Evolutionary conservation across 768 basidiomycete genomes (phyloP).

Genomic region (Phylloporus rhodoxanthus): DNA sequence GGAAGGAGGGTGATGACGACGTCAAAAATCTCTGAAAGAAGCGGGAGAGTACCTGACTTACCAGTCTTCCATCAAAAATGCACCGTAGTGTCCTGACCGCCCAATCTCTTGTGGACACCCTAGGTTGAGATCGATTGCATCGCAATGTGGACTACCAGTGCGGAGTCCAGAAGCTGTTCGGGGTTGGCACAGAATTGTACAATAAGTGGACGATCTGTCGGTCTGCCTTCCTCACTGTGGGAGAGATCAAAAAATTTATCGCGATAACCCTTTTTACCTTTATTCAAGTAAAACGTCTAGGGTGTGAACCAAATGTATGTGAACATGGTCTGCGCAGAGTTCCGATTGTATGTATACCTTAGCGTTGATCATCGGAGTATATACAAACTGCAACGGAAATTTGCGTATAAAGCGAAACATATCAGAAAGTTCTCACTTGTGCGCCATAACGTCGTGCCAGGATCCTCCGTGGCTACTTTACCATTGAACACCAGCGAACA

Average conservation of each 20-base stretch:
- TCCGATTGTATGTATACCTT: conserved; percentile 52
- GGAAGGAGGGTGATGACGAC: neutral
- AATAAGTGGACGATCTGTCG: conserved; percentile 74
- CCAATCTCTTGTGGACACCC: conserved; percentile 97
- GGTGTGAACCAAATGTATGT: neutral
- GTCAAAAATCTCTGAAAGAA: neutral
- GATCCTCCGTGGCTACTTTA: conserved; percentile 79
- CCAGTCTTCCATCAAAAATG: conserved; percentile 95
- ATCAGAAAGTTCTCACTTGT: conserved; percentile 43
- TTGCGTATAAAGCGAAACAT: too few relatives aligned
- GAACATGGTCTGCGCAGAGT: neutral
- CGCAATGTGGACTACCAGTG: conserved; percentile 78
- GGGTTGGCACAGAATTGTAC: conserved; percentile 92
- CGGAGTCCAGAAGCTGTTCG: conserved; percentile 69
- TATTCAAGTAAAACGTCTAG: conserved; percentile 58
- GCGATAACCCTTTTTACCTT: conserved; percentile 41
- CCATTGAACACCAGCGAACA: neutral
- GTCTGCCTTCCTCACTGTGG: conserved; percentile 76
- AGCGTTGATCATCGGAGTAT: conserved; percentile 98
- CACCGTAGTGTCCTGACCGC: conserved; percentile 76
- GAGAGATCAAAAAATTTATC: conserved; percentile 63
- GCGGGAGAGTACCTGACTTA: conserved; percentile 29
- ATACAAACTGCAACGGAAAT: conserved; percentile 53
- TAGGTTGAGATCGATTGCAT: conserved; percentile 92
- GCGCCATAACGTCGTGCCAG: conserved; percentile 79